Evolutionary conservation across 805 yeast genomes (phyloP), one percentile per base, ranked within the genome.

Genomic region (Kuraishia piskuri): DNA sequence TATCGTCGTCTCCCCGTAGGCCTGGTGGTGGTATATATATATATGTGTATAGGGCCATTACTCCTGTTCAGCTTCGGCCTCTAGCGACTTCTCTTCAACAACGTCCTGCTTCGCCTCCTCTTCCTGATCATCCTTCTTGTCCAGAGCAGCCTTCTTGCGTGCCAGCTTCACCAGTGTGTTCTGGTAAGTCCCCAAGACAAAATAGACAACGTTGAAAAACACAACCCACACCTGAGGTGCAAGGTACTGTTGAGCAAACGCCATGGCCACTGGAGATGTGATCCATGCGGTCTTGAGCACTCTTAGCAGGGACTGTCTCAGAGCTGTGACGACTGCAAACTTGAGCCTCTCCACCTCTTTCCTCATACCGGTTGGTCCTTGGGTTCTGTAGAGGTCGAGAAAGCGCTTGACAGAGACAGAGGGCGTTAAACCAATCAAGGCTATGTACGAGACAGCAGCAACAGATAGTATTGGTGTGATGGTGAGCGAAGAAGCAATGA

Each of bases 161-260:
- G 61, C 65, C 56, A 67, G 53, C 64, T 82, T 82, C 57, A 83
- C 68, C 62, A 74, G 69, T 4, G 81, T 75, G 61, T 84, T 84
- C 59, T 83, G 86, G 53, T 74, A 73, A 1, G 88, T 83, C 1
- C 87, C 87, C 54, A 83, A 67, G 4, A 83, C 62, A 57, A 83
- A 83, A 60, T 77, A 82, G 22, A 83, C 78, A 31, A 79, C 57
- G 58, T 76, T 78, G 67, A 82, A 82, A 62, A 82, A 83, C 2
- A 80, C 80, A 10, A 80, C 83, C 90, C 90, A 84, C 26, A 77
- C 67, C 59, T 82, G 80, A 1, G 84, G 84, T 8, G 74, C 70
- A 12, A 84, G 58, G 56, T 73, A 80, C 51, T 70, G 77, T 61
- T 84, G 90, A 4, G 88, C 86, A 26, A 81, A 55, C 1, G 76